Evolutionary conservation across 2,329 filamentous ascomycete genomes (phyloP).

Genomic region (Neonectria punicea): DNA sequence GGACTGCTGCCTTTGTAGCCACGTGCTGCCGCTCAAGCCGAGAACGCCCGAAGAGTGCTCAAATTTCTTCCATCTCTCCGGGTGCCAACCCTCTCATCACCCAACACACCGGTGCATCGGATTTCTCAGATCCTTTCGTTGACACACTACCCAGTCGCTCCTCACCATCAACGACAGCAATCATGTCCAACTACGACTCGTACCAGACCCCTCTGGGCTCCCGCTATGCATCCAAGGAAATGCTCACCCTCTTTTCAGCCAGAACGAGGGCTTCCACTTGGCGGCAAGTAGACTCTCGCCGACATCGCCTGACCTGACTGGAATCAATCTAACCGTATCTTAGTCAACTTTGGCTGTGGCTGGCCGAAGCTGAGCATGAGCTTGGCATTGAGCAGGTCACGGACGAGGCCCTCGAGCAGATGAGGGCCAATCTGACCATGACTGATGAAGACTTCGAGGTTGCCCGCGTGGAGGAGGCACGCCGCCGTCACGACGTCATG

Average conservation of each 20-base stretch:
- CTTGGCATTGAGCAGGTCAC: constrained; percentile 79
- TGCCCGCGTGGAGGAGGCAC: constrained; percentile 80
- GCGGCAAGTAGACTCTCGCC: background rate
- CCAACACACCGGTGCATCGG: background rate
- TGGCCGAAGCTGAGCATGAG: constrained; percentile 85
- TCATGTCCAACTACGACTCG: constrained; percentile 17
- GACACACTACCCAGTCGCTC: background rate
- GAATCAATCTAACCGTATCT: background rate
- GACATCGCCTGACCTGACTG: background rate
- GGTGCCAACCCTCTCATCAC: background rate
- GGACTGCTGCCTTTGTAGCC: too few relatives aligned
- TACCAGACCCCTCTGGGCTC: constrained; percentile 26
- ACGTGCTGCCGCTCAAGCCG: background rate
- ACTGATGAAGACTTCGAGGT: constrained; percentile 82
- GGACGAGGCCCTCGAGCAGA: constrained; percentile 78
- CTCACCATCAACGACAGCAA: background rate
- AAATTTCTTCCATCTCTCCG: constrained; percentile 5
- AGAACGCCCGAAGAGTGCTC: background rate
- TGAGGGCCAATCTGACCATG: constrained; percentile 78
- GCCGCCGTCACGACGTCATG: constrained; percentile 62
- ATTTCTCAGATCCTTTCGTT: background rate
- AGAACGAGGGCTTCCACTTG: constrained; percentile 30
- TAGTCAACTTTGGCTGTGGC: constrained; percentile 79
- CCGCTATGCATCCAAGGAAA: constrained; percentile 26
- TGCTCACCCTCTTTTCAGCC: constrained; percentile 22